Evolutionary conservation across 2,329 filamentous ascomycete species (phyloP).

Genomic region (Zymoseptoria pseudotritici): DNA sequence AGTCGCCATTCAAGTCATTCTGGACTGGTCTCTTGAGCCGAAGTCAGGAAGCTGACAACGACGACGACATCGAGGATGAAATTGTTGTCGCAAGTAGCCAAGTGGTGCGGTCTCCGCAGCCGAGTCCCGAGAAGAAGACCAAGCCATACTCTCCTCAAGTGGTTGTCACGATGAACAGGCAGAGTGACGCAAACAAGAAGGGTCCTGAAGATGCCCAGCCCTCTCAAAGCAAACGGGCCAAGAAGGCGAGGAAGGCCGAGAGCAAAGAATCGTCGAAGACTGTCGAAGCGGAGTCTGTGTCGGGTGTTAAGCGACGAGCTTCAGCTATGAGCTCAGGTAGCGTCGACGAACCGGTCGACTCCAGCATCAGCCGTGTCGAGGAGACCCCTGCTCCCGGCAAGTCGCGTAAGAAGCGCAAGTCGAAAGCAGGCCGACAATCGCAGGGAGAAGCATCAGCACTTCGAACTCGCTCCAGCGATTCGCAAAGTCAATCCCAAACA

Average conservation of each 20-base stretch:
- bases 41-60: conserved; percentile 22
- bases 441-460: conserved; percentile 5
- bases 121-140: neutral
- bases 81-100: conserved; percentile 33
- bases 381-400: conserved; percentile 20
- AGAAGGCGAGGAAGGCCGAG: neutral
- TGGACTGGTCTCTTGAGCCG: conserved; percentile 18
- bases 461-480: conserved; percentile 7
- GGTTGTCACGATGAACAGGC: neutral
- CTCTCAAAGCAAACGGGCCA: conserved; percentile 2
- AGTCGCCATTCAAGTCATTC: conserved; percentile 24
- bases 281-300: neutral
- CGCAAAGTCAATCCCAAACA: neutral
- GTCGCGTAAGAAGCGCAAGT: conserved; percentile 19
- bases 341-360: neutral
- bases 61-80: conserved; percentile 33
- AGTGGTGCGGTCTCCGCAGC: neutral
- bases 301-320: neutral
- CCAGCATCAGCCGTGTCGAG: conserved; percentile 8
- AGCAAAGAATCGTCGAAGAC: neutral
- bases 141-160: neutral
- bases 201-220: neutral
- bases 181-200: neutral
- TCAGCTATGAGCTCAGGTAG: neutral
- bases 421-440: conserved; percentile 17